Base-by-base conservation (phyloP, 1,139 yeast genomes). In the Saccharomyces hybrid region DNA sequence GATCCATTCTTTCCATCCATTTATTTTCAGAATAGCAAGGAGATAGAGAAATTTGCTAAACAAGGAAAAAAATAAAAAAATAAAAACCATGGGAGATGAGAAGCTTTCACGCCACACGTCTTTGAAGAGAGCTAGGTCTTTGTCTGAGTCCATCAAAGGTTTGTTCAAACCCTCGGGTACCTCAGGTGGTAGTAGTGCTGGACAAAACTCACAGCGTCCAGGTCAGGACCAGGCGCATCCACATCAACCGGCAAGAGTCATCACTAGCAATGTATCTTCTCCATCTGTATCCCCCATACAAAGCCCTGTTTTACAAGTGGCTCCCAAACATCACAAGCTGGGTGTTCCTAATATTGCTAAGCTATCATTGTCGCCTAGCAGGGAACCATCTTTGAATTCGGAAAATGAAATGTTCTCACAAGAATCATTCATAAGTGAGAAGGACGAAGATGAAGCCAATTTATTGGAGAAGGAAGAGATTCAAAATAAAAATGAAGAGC, bases 131-230 rank as follows among this genome's bases (percentile, higher is more conserved):
- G 55, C 54, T 4, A 62, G 68, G 47, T 66, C 70, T 2, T 52
- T 67, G 14, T 65, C 71, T 7, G 65, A 61, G 50, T 66, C 70
- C 7, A 52, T 67, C 11, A 65, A 64, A 51, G 66, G 67, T 7
- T 55, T 67, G 6, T 67, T 67, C 50, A 65, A 60, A 51, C 44
- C 44, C 7, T 38, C 44, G 6, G 44, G 44, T 11, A 38, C 19
- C n/a, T 26, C 50, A 11, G 49, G 24, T 24, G n/a, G 42, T 27
- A 42, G 8, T 11, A 50, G 42, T n/a, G 32, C 31, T 24, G 34
- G 42, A 6, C 42, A 53, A 12, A 54, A 58, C n/a, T 34, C 50
- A 19, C 52, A 52, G 11, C 57, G 28, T 38, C 50, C 31, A 27
- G 31, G 14, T 48, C 51, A 31, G 24, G 26, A 26, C 14, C 29